A percentile compares a stretch with the other conserved stretches of the same genome.
Conservation (phyloP, 345 rosid species). For the Conringia planisiliqua region DNA sequence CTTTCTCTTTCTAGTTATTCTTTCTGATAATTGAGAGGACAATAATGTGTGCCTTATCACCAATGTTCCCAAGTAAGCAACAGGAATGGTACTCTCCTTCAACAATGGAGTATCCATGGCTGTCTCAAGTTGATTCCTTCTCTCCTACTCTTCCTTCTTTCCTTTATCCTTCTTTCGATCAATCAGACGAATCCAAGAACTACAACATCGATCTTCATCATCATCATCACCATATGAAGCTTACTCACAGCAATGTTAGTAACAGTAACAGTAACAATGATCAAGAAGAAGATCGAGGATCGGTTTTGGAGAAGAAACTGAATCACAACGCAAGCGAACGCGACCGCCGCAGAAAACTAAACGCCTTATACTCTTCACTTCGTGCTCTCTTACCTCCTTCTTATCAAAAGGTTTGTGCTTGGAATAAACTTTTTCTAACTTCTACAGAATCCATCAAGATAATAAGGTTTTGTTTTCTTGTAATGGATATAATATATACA, state of each 20-base stretch:
- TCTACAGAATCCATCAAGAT: not conserved
- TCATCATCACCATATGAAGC: not conserved
- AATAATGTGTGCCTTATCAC: slow-evolving; percentile 29
- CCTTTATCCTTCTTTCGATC: slow-evolving; percentile 10
- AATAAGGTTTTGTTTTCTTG: slow-evolving; percentile 3
- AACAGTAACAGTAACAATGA: not conserved
- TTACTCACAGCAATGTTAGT: not conserved
- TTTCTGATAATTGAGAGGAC: not conserved
- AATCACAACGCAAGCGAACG: slow-evolving; percentile 76
- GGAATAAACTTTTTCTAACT: not conserved
- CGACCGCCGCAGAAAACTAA: slow-evolving; percentile 58
- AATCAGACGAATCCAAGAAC: not conserved
- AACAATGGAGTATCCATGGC: slow-evolving; percentile 28
- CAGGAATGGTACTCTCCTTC: slow-evolving; percentile 26
- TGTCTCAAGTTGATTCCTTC: slow-evolving; percentile 11
- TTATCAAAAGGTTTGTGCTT: slow-evolving; percentile 45
- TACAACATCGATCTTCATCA: slow-evolving; percentile 8
- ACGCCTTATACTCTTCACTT: slow-evolving; percentile 52
- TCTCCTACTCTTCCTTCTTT: slow-evolving; percentile 29
- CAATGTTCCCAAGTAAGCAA: slow-evolving; percentile 14
- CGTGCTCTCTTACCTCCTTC: slow-evolving; percentile 55
- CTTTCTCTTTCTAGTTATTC: slow-evolving; percentile 2
- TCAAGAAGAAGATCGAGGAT: not conserved
- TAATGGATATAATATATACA: not conserved
- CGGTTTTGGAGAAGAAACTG: slow-evolving; percentile 50